phyloP scores from a whole-genome alignment of 2,329 filamentous ascomycete genomes.

The Setomelanomma holmii region DNA sequence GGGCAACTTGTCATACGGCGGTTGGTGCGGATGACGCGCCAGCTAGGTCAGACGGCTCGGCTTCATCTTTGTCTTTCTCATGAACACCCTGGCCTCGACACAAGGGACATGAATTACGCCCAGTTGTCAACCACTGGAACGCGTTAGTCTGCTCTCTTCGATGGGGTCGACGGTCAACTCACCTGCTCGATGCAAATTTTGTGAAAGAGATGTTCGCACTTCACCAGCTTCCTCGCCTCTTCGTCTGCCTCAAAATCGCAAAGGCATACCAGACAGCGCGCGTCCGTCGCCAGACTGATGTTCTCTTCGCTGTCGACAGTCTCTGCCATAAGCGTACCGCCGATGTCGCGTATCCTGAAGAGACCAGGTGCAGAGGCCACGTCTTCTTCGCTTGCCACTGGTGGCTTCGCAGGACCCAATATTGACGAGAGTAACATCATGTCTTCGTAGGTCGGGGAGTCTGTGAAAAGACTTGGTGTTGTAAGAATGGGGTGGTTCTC shows the following conservation, averaged over 20 bases:
- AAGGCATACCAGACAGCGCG: slow-evolving; percentile 71
- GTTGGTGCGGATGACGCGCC: slow-evolving; percentile 14
- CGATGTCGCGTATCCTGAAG: slow-evolving; percentile 58
- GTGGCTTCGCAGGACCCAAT: slow-evolving; percentile 71
- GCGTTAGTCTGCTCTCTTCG: slow-evolving; percentile 13
- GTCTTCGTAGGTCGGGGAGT: slow-evolving; percentile 75
- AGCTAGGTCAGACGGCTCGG: slow-evolving; percentile 16
- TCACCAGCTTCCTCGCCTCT: slow-evolving; percentile 65
- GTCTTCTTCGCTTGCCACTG: slow-evolving; percentile 70
- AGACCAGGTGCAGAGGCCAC: slow-evolving; percentile 68
- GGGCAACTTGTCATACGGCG: slow-evolving; percentile 5
- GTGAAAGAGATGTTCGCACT: slow-evolving; percentile 72
- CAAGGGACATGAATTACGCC: slow-evolving; percentile 69
- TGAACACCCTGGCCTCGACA: slow-evolving; percentile 66
- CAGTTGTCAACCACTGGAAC: slow-evolving; percentile 70
- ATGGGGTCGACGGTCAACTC: slow-evolving; percentile 32
- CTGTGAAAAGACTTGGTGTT: slow-evolving; percentile 73
- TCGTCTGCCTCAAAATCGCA: slow-evolving; percentile 70
- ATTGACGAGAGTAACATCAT: slow-evolving; percentile 74
- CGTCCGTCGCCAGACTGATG: slow-evolving; percentile 41
- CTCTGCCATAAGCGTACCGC: slow-evolving; percentile 55
- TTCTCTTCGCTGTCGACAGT: slow-evolving; percentile 48
- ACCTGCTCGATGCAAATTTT: slow-evolving; percentile 74
- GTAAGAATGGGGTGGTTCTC: slow-evolving; percentile 75
- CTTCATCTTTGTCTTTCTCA: slow-evolving; percentile 47